Conservation (phyloP, 1,284 basidiomycete species). For the Tylopilus orsonianus region DNA sequence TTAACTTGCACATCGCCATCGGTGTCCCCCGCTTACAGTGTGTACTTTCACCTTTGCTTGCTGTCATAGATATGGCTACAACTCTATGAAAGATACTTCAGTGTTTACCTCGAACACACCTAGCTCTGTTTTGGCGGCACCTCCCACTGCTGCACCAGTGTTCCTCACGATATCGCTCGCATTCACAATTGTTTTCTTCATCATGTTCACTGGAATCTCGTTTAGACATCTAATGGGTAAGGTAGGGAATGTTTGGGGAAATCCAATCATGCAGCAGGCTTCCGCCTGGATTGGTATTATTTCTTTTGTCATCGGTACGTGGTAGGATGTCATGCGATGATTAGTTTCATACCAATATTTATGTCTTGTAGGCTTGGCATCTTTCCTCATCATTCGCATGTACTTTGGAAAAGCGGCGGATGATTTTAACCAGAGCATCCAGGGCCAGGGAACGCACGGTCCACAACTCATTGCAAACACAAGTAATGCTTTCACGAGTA, state of each 20-base stretch:
- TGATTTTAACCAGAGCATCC: constrained; percentile 70
- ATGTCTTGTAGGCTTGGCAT: constrained; percentile 52
- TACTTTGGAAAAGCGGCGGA: constrained; percentile 78
- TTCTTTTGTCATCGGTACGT: constrained; percentile 68
- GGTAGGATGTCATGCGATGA: constrained; percentile 10
- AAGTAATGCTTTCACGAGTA: constrained; percentile 76
- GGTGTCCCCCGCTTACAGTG: constrained; percentile 65
- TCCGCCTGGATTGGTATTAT: constrained; percentile 75
- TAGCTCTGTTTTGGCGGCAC: constrained; percentile 55
- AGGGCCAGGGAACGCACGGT: constrained; percentile 47
- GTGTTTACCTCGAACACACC: constrained; percentile 60
- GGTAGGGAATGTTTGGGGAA: constrained; percentile 50
- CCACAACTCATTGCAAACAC: constrained; percentile 62
- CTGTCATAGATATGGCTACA: background rate
- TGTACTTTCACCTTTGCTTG: constrained; percentile 14
- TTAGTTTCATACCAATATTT: background rate
- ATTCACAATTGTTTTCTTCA: constrained; percentile 63
- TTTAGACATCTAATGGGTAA: constrained; percentile 66
- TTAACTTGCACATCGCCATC: constrained; percentile 58
- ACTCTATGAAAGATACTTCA: constrained; percentile 52
- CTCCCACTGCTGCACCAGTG: constrained; percentile 58
- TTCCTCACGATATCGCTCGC: constrained; percentile 65
- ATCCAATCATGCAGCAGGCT: constrained; percentile 54
- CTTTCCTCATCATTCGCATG: constrained; percentile 72
- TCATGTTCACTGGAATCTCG: constrained; percentile 65